Percentiles rank a stretch among this genome's conserved stretches.
Conservation (phyloP, 192 early-diverging fungal genomes). For the Pilaira anomala region DNA sequence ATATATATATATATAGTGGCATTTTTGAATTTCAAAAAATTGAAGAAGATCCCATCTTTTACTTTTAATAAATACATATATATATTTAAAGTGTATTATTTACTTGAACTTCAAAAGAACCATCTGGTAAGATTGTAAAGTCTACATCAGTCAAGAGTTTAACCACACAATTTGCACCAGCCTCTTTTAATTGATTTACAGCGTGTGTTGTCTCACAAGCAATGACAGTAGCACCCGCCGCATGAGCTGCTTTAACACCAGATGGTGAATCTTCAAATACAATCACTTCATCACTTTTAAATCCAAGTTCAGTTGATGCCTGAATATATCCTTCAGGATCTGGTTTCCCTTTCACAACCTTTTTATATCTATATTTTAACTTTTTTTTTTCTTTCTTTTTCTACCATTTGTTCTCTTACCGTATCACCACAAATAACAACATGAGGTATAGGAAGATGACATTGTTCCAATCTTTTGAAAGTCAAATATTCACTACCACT, state of each 20-base stretch:
- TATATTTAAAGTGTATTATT: constrained; percentile 2
- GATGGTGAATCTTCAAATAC: constrained; percentile 55
- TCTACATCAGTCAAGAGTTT: constrained; percentile 39
- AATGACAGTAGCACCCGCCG: constrained; percentile 39
- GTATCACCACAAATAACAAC: constrained; percentile 23
- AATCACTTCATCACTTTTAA: constrained; percentile 39
- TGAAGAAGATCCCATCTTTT: not conserved
- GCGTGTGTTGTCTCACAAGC: constrained; percentile 43
- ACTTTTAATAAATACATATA: constrained; percentile 2
- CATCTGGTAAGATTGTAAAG: constrained; percentile 34
- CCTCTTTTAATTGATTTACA: constrained; percentile 38
- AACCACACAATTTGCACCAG: constrained; percentile 42
- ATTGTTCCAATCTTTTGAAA: constrained; percentile 36
- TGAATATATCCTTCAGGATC: constrained; percentile 37
- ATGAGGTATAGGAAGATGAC: constrained; percentile 33
- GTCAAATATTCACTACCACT: constrained; percentile 45
- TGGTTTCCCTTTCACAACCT: constrained; percentile 17
- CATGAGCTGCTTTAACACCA: constrained; percentile 41
- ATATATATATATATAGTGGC: constrained; percentile 15
- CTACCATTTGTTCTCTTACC: not conserved
- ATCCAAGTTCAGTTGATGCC: constrained; percentile 33
- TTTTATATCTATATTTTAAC: not conserved
- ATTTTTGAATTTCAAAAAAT: constrained; percentile 29
- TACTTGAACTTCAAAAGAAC: constrained; percentile 35
- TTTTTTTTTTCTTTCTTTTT: not conserved